These are phyloP conservation scores for Heritiera littoralis DNA, from an alignment of 345 rosid genomes.

Conservation along the genomic window DNA sequence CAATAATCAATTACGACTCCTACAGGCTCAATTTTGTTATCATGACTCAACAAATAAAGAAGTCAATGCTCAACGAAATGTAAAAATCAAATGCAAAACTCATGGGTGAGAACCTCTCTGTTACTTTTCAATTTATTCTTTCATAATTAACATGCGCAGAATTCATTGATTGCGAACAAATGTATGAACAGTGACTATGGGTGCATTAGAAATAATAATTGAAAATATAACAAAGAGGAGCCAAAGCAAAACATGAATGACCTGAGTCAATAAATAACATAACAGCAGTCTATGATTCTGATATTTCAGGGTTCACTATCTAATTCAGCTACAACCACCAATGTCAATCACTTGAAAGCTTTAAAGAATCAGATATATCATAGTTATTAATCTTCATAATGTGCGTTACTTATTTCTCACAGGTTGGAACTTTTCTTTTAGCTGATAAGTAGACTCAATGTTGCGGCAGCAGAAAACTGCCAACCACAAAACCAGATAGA, in stretches of 20 bases:
- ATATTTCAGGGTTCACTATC: neutral
- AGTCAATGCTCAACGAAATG: neutral
- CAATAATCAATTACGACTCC: neutral
- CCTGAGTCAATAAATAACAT: neutral
- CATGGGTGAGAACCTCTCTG: neutral
- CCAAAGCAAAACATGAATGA: neutral
- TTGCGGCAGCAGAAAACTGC: neutral
- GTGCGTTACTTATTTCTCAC: neutral
- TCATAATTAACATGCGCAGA: neutral
- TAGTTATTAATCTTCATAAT: neutral
- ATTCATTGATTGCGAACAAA: neutral
- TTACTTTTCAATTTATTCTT: neutral
- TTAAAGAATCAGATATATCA: neutral
- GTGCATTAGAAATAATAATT: neutral
- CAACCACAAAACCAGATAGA: slow-evolving; percentile 1
- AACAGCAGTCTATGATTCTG: neutral
- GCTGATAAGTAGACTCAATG: neutral
- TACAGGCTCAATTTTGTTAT: neutral
- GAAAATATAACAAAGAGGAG: neutral
- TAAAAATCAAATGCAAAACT: slow-evolving; percentile 1
- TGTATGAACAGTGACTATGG: neutral
- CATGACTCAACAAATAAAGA: neutral
- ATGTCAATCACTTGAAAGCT: neutral
- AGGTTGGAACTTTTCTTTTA: neutral
- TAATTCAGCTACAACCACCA: neutral